Evolutionary conservation across 306 rosid genomes (phyloP).

Genomic region (Morella rubra): DNA sequence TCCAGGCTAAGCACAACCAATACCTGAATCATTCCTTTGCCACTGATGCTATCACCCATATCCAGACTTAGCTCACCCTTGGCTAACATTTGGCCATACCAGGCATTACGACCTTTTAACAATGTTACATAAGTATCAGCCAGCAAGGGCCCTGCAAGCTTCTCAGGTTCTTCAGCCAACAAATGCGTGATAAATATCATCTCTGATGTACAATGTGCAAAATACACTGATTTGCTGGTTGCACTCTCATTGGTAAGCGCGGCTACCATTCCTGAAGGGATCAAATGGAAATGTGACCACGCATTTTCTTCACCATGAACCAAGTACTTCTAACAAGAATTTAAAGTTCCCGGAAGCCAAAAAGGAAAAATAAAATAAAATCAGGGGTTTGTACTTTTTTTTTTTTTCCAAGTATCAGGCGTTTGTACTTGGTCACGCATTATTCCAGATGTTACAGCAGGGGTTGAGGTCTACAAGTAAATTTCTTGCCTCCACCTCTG

Average conservation of each 20-base stretch:
- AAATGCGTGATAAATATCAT: slow-evolving; percentile 87
- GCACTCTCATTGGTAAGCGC: slow-evolving; percentile 97
- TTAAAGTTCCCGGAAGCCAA: slow-evolving; percentile 1
- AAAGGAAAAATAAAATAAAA: neutral
- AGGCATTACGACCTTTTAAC: slow-evolving; percentile 79
- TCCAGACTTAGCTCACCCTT: slow-evolving; percentile 82
- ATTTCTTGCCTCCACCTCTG: no score
- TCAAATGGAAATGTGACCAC: slow-evolving; percentile 3
- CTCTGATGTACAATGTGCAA: slow-evolving; percentile 91
- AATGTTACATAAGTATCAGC: slow-evolving; percentile 91
- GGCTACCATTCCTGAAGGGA: slow-evolving; percentile 78
- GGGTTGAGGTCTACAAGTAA: no score
- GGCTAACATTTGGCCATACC: slow-evolving; percentile 87
- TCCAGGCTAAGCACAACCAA: neutral
- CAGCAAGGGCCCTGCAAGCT: slow-evolving; percentile 88
- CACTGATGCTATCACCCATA: slow-evolving; percentile 90
- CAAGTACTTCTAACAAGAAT: neutral
- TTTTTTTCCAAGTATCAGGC: no score
- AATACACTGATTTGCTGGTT: slow-evolving; percentile 88
- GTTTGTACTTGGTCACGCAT: neutral
- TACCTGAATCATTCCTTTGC: slow-evolving; percentile 99
- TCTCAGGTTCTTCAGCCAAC: slow-evolving; percentile 84
- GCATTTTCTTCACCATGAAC: slow-evolving; percentile 14
- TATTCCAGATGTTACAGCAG: neutral
- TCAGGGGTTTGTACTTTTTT: neutral